phyloP scores from a whole-genome alignment of 2,329 filamentous ascomycete genomes.

The Phialophora tarda region DNA sequence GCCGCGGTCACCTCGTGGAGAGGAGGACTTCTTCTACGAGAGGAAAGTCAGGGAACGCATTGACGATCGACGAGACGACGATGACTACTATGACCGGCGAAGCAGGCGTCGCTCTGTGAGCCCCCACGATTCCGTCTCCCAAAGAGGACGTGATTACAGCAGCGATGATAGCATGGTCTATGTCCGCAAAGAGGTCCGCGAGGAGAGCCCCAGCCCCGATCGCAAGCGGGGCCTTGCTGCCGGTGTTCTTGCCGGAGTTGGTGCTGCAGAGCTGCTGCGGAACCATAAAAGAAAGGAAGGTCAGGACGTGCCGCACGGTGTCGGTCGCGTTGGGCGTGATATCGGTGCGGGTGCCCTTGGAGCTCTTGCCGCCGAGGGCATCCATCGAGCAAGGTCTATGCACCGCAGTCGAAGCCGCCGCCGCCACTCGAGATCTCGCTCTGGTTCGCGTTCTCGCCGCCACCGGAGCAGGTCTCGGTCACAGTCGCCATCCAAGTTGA shows the following conservation, averaged over 20 bases:
- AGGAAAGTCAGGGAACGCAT: conserved; percentile 40
- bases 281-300: conserved; percentile 64
- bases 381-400: conserved; percentile 57
- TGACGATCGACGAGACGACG: conserved; percentile 57
- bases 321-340: conserved; percentile 56
- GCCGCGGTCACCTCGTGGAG: conserved; percentile 33
- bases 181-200: conserved; percentile 56
- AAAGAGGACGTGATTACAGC: conserved; percentile 57
- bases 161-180: conserved; percentile 68
- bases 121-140: conserved; percentile 60
- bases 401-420: conserved; percentile 55
- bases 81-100: conserved; percentile 66
- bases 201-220: conserved; percentile 49
- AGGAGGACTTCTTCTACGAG: conserved; percentile 42
- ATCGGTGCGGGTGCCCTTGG: conserved; percentile 67
- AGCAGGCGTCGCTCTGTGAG: conserved; percentile 60
- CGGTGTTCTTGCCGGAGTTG: conserved; percentile 65
- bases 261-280: conserved; percentile 65
- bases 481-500: conserved; percentile 50
- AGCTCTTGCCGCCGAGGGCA: conserved; percentile 65
- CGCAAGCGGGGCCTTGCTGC: conserved; percentile 65
- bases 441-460: conserved; percentile 44
- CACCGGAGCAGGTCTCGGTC: conserved; percentile 42
- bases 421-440: conserved; percentile 42
- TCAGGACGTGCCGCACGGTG: conserved; percentile 57